Base-by-base conservation (phyloP, 345 rosid genomes). In the Crucihimalaya himalaica region DNA sequence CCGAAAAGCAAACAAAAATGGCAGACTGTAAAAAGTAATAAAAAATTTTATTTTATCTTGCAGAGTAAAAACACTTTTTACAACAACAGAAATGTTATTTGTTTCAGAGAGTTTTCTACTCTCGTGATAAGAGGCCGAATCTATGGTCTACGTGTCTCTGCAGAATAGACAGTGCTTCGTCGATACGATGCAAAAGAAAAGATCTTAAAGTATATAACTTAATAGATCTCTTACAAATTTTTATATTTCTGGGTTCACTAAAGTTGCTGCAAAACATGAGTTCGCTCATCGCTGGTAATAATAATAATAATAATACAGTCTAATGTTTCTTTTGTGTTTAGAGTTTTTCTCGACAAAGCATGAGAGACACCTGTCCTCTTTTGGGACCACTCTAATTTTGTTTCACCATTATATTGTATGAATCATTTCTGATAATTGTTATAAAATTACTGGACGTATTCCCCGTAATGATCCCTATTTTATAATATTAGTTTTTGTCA, bases 231-330 rank as follows among this genome's bases (percentile, higher is more conserved):
- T 35, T 18, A 5, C 6, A 5, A 5, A 56, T 9, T 58, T 45
- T 58, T 34, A 65, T 35, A 27, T 37, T 74, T 59, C 31, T 59
- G 53, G 67, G 61, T 58, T 50, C 42, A 60, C 61, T 61, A 61
- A 75, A 75, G 74, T 68, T 68, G 74, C 70, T 61, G 74, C 70
- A 75, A 63, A 75, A 68, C 70, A 75, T 75, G 74, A 75, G 79
- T 68, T 75, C 48, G 31, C 54, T 75, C 39, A 42, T 75, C 61
- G 56, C 74, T 75, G 40, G 50, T 68, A 48, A 60, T 40, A 48
- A 60, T 34, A 51, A 60, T 43, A 40, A 51, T 53, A 42, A 11
- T 60, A 62, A 53, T 63, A 16, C 6, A 68, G 34, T 75, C 39
- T 62, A 63, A 69, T 69, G 75, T 62, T 35, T 68, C 25, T 15